Evolutionary conservation across 441 rosid species (phyloP), one percentile per base, ranked within the genome.

Genomic region (Gossypium trilobum): DNA sequence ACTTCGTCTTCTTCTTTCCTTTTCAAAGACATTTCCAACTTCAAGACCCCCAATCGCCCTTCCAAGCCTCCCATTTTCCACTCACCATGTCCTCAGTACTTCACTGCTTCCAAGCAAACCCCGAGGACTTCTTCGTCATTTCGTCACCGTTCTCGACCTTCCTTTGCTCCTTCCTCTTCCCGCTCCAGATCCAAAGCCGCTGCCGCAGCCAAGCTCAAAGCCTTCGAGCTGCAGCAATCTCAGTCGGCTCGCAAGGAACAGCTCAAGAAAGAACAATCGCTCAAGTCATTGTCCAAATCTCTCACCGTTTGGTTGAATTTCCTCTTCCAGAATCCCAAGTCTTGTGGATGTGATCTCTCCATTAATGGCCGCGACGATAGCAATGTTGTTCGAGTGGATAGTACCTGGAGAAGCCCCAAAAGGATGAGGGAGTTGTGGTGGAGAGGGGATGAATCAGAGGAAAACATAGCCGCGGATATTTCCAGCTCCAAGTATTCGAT

Each of bases 221-320:
- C 88, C 2, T 87, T 94, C 62, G 93, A 90, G 77, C 77, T 84
- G 23, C 92, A 94, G 78, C 98, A 94, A 68, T 87, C 85, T 0
- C 88, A 84, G 70, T 87, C 98, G 17, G 86, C 97, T 0, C 84
- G 92, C 11, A 94, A 86, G 79, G 85, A 83, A 0, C 86, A 89
- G 52, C 73, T 82, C 65, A 81, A 39, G 68, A 89, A 90, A 69
- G 91, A 94, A 75, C 85, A 75, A 14, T 82, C 85, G 4, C 88
- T 94, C 6, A 87, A 82, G 69, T 84, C 89, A 2, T 86, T 91
- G 27, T 78, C 92, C 22, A 91, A 86, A 69, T 90, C 97, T 10
- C 91, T 94, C 27, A 78, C 93, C 0, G 89, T 86, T 4, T 94
- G 98, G 97, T 92, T 94, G 33, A 92, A 89, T 78, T 91, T 89